Evolutionary conservation across 441 rosid species (phyloP).

Genomic region (Sinapis alba): DNA sequence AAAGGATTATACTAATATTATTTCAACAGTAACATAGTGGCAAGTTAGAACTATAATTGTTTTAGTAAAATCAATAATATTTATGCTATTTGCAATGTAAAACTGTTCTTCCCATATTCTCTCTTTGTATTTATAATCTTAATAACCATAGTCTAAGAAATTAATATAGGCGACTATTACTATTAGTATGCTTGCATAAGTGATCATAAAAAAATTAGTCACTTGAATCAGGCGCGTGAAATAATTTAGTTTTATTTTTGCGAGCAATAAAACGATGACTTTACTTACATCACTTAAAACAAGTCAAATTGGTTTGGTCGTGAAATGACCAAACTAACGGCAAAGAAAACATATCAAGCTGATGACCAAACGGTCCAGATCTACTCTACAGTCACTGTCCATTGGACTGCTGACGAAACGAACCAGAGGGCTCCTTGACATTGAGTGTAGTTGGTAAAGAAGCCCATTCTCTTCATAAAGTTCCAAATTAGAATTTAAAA

Average conservation of each 20-base stretch:
- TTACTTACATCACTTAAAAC: constrained; percentile 26
- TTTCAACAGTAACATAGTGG: not conserved
- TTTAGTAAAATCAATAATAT: not conserved
- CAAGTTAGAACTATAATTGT: not conserved
- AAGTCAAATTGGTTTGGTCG: constrained; percentile 37
- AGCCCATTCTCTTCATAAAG: constrained; percentile 28
- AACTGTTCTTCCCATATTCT: not conserved
- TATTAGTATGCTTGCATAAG: too few relatives aligned
- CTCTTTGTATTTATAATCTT: not conserved
- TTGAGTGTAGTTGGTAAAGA: constrained; percentile 41
- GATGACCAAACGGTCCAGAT: constrained; percentile 29
- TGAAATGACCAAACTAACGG: constrained; percentile 34
- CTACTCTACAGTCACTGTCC: constrained; percentile 22
- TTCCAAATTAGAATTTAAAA: not conserved
- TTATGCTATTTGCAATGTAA: not conserved
- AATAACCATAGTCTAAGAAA: too few relatives aligned
- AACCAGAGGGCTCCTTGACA: constrained; percentile 17
- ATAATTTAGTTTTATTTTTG: not conserved
- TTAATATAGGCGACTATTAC: too few relatives aligned
- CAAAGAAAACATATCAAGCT: constrained; percentile 12
- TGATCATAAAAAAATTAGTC: too few relatives aligned
- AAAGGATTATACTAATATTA: not conserved
- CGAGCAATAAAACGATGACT: constrained; percentile 13
- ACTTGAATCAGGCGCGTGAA: constrained; percentile 30
- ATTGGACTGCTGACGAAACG: constrained; percentile 33